Evolutionary conservation across 1,139 yeast genomes (phyloP), one percentile per base, ranked within the genome.

Genomic region (Candida smagusa): DNA sequence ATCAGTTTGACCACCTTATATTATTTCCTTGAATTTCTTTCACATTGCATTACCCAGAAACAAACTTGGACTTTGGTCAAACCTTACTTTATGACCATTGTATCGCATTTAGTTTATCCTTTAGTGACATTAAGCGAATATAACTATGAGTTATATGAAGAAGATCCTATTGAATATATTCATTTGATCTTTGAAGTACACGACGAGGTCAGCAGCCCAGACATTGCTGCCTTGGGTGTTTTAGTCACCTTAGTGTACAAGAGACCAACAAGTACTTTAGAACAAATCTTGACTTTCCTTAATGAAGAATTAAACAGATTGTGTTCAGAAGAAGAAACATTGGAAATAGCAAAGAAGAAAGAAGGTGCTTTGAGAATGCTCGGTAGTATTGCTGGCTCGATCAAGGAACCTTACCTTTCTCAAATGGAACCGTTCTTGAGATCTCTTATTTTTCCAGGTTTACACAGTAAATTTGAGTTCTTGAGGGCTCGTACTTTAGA

Each of bases 141-240:
- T 9, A 79, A 78, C 21, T 65, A 89, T 43, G 95, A 87, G 46
- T 63, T 79, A 26, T 90, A 86, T 63, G 96, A 89, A 45, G 79
- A 76, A 44, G 97, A 92, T 54, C 97, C 97, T 6, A 85, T 79
- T 41, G 97, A 90, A 58, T 92, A 89, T 56, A 85, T 92, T 45
- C 90, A 86, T 59, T 73, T 84, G 48, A 79, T 81, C 41, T 72
- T 88, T 53, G 95, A 88, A 55, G 64, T 77, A 26, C 77, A 77
- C 56, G 84, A 79, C 39, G 81, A 74, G 39, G 66, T 63, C 31
- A 67, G 72, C 42, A 70, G 81, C 9, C 84, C 88, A n/a, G 88
- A 83, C 54, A 63, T 74, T 35, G 87, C 89, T 2, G 84, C 88
- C 1, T 63, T 79, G 41, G 75, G 80, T 2, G 65, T 84, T 37